Conservation (phyloP, 805 yeast genomes). For the Candida lessepsii region DNA sequence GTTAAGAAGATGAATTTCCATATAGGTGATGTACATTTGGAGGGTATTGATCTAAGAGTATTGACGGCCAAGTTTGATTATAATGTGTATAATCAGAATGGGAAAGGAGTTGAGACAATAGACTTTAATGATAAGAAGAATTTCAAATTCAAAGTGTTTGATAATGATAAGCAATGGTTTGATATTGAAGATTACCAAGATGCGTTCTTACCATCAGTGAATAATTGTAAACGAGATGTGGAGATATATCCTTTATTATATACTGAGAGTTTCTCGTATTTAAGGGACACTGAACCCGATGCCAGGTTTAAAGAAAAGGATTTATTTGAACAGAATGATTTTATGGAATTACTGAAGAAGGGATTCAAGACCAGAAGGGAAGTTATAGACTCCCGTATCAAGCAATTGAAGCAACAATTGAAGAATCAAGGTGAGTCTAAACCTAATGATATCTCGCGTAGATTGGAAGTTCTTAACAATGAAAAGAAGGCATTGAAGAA, state of each 20-base stretch:
- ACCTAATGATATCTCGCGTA: slow-evolving; percentile 13
- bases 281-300: slow-evolving; percentile 49
- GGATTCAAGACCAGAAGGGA: slow-evolving; percentile 29
- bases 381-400: slow-evolving; percentile 25
- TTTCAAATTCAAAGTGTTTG: slow-evolving; percentile 35
- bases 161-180: slow-evolving; percentile 58
- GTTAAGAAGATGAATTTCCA: slow-evolving; percentile 59
- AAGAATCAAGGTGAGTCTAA: slow-evolving; percentile 11
- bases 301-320: slow-evolving; percentile 15
- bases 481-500: slow-evolving; percentile 16
- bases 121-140: background rate
- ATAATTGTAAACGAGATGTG: slow-evolving; percentile 39
- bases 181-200: slow-evolving; percentile 64
- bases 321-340: slow-evolving; percentile 24
- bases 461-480: slow-evolving; percentile 22
- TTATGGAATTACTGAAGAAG: slow-evolving; percentile 27
- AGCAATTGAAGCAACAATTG: slow-evolving; percentile 22
- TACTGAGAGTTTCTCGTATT: slow-evolving; percentile 69
- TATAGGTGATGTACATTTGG: slow-evolving; percentile 59
- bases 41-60: slow-evolving; percentile 59
- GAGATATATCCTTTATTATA: slow-evolving; percentile 59
- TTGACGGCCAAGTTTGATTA: slow-evolving; percentile 47
- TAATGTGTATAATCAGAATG: slow-evolving; percentile 20
- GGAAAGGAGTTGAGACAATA: background rate
- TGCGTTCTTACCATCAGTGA: slow-evolving; percentile 43